These are phyloP conservation scores for Huntiella bhutanensis DNA, from an alignment of 2,329 filamentous ascomycete species.

Conservation along the genomic window DNA sequence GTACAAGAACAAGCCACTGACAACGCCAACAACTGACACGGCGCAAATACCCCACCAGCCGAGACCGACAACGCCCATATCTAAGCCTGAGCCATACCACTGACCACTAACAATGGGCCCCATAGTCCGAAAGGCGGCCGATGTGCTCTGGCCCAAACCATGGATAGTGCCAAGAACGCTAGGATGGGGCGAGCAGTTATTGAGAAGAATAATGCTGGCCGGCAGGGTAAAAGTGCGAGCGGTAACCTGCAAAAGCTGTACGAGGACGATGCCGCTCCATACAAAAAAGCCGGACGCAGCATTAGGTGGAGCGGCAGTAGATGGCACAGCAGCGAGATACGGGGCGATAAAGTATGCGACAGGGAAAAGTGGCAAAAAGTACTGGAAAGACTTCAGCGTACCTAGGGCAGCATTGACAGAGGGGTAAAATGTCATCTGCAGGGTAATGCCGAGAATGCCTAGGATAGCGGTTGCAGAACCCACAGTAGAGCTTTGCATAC, in stretches of 20 bases:
- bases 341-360: conserved; percentile 49
- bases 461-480: conserved; percentile 51
- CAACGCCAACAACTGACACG: conserved; percentile 36
- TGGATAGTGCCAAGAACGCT: conserved; percentile 39
- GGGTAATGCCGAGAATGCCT: conserved; percentile 46
- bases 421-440: conserved; percentile 53
- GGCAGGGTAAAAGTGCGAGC: conserved; percentile 51
- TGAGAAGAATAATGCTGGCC: conserved; percentile 38
- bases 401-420: conserved; percentile 44
- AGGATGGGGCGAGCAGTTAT: conserved; percentile 40
- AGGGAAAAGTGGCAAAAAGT: conserved; percentile 47
- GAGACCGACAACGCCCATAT: conserved; percentile 26
- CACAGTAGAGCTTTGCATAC: conserved; percentile 46
- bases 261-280: conserved; percentile 41
- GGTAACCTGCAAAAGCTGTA: conserved; percentile 50
- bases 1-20: conserved; percentile 39
- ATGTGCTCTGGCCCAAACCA: conserved; percentile 31
- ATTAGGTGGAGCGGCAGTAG: conserved; percentile 20
- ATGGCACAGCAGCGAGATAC: conserved; percentile 45
- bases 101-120: conserved; percentile 31
- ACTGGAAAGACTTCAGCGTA: conserved; percentile 45
- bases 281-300: conserved; percentile 30
- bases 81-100: conserved; percentile 27
- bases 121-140: conserved; percentile 29
- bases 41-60: conserved; percentile 30